phyloP scores from a whole-genome alignment of 2,329 filamentous ascomycete genomes.

The Lachnellula suecica region DNA sequence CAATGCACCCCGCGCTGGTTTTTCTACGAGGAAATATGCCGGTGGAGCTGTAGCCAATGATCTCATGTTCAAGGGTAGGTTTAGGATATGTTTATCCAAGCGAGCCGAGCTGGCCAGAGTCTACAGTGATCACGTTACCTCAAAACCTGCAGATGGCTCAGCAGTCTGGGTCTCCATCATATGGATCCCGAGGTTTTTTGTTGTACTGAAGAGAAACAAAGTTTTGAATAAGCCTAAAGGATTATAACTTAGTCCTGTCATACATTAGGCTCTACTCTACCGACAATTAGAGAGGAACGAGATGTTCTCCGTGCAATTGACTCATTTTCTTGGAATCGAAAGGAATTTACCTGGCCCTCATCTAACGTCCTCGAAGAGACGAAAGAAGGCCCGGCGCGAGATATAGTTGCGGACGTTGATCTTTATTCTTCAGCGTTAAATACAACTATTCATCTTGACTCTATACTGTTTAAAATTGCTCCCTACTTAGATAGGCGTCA shows the following conservation, averaged over 20 bases:
- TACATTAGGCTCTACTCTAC: neutral
- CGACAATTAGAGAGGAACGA: no score
- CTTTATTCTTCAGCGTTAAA: neutral
- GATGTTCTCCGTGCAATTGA: no score
- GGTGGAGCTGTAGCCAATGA: slow-evolving; percentile 3
- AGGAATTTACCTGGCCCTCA: neutral
- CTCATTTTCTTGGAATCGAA: neutral
- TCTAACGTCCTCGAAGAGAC: neutral
- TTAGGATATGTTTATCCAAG: slow-evolving; percentile 7
- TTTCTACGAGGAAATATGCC: slow-evolving; percentile 8
- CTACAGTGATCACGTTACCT: no score
- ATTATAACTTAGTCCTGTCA: neutral
- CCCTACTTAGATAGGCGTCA: neutral
- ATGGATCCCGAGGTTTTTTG: no score
- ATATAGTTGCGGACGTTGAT: neutral
- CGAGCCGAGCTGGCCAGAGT: slow-evolving; percentile 2
- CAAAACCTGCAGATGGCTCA: no score
- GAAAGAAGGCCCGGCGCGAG: neutral
- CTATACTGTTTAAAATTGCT: neutral
- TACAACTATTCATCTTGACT: neutral
- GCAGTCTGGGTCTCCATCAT: no score
- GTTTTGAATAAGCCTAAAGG: neutral
- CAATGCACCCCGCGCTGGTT: slow-evolving; percentile 5
- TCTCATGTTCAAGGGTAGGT: neutral
- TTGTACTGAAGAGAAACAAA: no score